Conservation (phyloP, 2,329 filamentous ascomycete species). For the Fusarium nanum region DNA sequence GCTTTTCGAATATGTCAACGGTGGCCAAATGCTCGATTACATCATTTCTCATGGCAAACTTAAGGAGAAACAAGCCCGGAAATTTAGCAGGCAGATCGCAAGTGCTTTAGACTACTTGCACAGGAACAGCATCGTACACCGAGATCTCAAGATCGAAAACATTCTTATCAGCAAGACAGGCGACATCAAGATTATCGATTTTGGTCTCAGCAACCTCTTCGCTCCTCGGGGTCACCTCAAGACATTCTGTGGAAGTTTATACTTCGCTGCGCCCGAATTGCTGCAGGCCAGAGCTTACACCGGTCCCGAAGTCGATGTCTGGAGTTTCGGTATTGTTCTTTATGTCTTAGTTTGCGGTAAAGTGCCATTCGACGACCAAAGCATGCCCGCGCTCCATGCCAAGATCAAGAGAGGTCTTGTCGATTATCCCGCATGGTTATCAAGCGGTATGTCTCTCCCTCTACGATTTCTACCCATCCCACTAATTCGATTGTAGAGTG, state of each 20-base stretch:
- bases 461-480: not conserved
- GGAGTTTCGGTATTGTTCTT: conserved; percentile 98
- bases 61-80: conserved; percentile 97
- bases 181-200: conserved; percentile 99
- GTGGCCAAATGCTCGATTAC: conserved; percentile 99
- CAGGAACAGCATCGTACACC: conserved; percentile 96
- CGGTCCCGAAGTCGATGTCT: conserved; percentile 95
- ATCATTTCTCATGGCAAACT: conserved; percentile 98
- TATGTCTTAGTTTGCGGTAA: conserved; percentile 98
- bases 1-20: conserved; percentile 99
- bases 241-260: conserved; percentile 97
- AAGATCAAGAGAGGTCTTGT: conserved; percentile 98
- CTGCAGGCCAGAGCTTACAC: conserved; percentile 94
- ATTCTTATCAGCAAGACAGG: conserved; percentile 99
- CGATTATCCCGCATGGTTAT: conserved; percentile 94
- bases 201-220: conserved; percentile 96
- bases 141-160: conserved; percentile 98
- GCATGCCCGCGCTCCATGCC: conserved; percentile 96
- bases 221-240: conserved; percentile 86
- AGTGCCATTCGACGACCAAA: conserved; percentile 98
- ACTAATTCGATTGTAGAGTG: conserved; percentile 75
- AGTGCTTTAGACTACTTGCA: conserved; percentile 98
- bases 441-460: conserved; percentile 72
- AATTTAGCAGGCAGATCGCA: conserved; percentile 96
- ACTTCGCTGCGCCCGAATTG: conserved; percentile 95